Base-by-base conservation (phyloP, 1,284 basidiomycete genomes). In the Cystobasidiaceae sp. region DNA sequence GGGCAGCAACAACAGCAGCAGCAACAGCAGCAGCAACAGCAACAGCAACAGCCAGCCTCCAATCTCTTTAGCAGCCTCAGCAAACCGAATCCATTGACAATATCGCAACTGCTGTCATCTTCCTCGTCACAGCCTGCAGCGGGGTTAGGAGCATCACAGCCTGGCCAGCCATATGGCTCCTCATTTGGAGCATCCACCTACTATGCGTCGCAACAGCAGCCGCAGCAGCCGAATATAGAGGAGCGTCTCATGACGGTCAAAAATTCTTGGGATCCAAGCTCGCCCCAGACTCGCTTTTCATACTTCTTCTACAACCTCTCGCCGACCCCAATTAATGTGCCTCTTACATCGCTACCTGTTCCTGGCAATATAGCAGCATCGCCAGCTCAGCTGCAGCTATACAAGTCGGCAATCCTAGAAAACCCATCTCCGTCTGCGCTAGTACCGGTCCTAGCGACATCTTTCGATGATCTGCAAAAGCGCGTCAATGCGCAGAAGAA, bases 391-490 rank as follows among this genome's bases (percentile, higher is more conserved):
- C 19, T 51, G 6, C 46, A 55, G 25, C 33, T 56, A 19, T 19
- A 75, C 82, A 30, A 86, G 86, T 4, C 85, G 87, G 2, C 78
- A 89, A 59, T 85, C 87, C 4, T 84, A 86, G 11, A 90, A 90
- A 73, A 77, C 90, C 66, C 88, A 88, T 17, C 86, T 84, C 69
- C 90, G 88, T 88, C 89, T 87, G 13, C 88, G 88, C 0, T 88
- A 86, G 49, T 64, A 25, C 61, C 61, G 19, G 52, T 56, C 3
- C 41, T 64, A 32, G 61, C 61, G 9, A 54, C 61, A 7, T 64
- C 61, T 30, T 55, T 64, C 19, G 61, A 64, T 34, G 61, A 64
- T 25, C n/a, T 64, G 33, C 61, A 64, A 32, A 64, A 64, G 25
- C 51, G 61, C n/a, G 61, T 56, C 13, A 44, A 64, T 19, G 52